phyloP scores from a whole-genome alignment of 345 rosid genomes.

The Alliaria petiolata region DNA sequence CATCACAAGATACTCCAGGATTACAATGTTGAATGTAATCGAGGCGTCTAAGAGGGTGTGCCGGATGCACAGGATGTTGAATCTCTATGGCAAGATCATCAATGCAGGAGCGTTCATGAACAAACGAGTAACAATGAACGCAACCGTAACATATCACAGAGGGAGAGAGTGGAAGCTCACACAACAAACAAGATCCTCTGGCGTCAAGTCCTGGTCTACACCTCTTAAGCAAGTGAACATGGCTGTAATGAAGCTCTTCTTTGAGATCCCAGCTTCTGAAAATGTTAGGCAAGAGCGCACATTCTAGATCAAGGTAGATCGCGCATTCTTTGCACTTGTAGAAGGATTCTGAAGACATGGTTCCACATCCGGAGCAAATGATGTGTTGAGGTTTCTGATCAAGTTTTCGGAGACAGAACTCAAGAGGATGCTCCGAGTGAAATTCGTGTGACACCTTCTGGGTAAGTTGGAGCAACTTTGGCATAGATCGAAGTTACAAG shows the following conservation, averaged over 20 bases:
- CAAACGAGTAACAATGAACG: not conserved
- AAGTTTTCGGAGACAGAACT: not conserved
- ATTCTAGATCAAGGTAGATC: not conserved
- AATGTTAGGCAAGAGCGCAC: not conserved
- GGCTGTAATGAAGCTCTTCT: not conserved
- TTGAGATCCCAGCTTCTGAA: not conserved
- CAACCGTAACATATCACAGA: not conserved
- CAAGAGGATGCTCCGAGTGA: constrained; percentile 1
- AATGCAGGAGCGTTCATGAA: not conserved
- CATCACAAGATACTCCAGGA: not conserved
- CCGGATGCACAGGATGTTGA: not conserved
- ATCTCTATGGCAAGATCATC: not conserved
- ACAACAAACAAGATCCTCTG: not conserved
- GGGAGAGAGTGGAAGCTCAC: not conserved
- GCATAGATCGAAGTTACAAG: not conserved
- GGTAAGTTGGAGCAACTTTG: constrained; percentile 1
- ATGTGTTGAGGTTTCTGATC: not conserved
- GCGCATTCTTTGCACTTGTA: not conserved
- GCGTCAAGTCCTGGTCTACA: not conserved
- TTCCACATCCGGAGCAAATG: constrained; percentile 4
- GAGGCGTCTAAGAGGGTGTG: not conserved
- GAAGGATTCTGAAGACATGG: not conserved
- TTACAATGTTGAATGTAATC: not conserved
- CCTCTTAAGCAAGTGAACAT: not conserved
- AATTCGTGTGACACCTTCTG: not conserved